Percentiles rank a stretch among this genome's conserved stretches.
These are phyloP conservation scores for Suhomyces bolitotheri DNA, from an alignment of 1,139 yeast species.

Conservation along the genomic window DNA sequence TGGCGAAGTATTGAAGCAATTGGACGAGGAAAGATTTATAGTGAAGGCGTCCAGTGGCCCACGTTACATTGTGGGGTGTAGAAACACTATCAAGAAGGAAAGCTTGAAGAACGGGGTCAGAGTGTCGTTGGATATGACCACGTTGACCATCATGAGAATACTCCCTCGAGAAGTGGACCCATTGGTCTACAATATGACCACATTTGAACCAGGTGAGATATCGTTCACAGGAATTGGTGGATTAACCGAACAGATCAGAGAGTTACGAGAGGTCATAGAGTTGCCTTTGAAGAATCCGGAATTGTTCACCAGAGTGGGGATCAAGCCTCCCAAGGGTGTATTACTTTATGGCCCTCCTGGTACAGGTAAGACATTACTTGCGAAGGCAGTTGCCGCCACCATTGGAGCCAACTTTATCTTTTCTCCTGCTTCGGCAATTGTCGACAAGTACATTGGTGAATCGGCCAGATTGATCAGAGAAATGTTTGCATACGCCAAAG, in stretches of 20 bases:
- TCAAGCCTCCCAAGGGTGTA: slow-evolving; percentile 98
- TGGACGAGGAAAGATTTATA: slow-evolving; percentile 92
- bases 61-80: slow-evolving; percentile 94
- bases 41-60: slow-evolving; percentile 98
- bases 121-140: slow-evolving; percentile 96
- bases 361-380: slow-evolving; percentile 93
- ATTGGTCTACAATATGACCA: slow-evolving; percentile 96
- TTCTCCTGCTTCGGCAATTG: slow-evolving; percentile 97
- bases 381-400: slow-evolving; percentile 98
- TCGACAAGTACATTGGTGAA: slow-evolving; percentile 98
- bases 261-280: slow-evolving; percentile 96
- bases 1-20: slow-evolving; percentile 94
- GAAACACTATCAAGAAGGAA: slow-evolving; percentile 86
- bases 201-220: slow-evolving; percentile 94
- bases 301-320: slow-evolving; percentile 91
- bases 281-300: slow-evolving; percentile 97
- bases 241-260: slow-evolving; percentile 90
- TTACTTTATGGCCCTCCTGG: slow-evolving; percentile 99
- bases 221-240: slow-evolving; percentile 98
- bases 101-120: slow-evolving; percentile 89
- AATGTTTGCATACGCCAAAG: slow-evolving; percentile 98
- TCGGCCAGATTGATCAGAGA: slow-evolving; percentile 96
- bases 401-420: slow-evolving; percentile 97
- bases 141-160: slow-evolving; percentile 95
- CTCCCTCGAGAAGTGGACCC: slow-evolving; percentile 99